These are phyloP conservation scores for Filosporella fistucella DNA, from an alignment of 495 filamentous ascomycete species.

Conservation along the genomic window DNA sequence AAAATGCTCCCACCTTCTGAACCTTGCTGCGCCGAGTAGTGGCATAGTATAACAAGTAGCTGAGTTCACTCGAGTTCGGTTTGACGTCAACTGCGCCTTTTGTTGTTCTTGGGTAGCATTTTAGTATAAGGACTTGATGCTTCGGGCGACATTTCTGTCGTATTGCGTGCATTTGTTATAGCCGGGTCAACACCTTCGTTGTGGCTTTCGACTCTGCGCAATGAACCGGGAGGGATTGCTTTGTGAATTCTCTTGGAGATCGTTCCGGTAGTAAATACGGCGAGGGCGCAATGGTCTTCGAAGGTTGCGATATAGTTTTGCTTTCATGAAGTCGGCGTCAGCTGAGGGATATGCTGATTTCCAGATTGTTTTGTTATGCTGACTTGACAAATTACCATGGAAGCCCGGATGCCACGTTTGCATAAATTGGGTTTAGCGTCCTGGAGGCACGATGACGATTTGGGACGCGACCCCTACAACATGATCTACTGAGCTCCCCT, in stretches of 20 bases:
- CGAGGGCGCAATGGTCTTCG: not conserved
- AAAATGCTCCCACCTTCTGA: slow-evolving; percentile 85
- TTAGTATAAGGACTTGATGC: slow-evolving; percentile 87
- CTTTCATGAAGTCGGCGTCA: slow-evolving; percentile 8
- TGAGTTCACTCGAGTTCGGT: slow-evolving; percentile 90
- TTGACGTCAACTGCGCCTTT: slow-evolving; percentile 87
- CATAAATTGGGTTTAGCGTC: no score
- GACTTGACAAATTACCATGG: no score
- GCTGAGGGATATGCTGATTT: slow-evolving; percentile 1
- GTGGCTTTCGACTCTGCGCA: not conserved
- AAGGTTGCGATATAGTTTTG: not conserved
- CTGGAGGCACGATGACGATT: no score
- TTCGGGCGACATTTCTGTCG: slow-evolving; percentile 70
- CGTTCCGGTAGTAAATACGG: not conserved
- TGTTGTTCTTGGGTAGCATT: slow-evolving; percentile 87
- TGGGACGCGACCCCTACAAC: no score
- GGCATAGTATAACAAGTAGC: slow-evolving; percentile 92
- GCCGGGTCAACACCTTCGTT: slow-evolving; percentile 8
- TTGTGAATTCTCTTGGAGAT: not conserved
- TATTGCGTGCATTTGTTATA: slow-evolving; percentile 46
- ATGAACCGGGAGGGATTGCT: not conserved
- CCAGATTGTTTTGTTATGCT: not conserved
- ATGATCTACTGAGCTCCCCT: no score
- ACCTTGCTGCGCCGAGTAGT: slow-evolving; percentile 90
- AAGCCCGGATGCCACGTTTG: no score